These are phyloP conservation scores for Gynostemma pentaphyllum DNA, from an alignment of 306 rosid genomes.

Conservation along the genomic window DNA sequence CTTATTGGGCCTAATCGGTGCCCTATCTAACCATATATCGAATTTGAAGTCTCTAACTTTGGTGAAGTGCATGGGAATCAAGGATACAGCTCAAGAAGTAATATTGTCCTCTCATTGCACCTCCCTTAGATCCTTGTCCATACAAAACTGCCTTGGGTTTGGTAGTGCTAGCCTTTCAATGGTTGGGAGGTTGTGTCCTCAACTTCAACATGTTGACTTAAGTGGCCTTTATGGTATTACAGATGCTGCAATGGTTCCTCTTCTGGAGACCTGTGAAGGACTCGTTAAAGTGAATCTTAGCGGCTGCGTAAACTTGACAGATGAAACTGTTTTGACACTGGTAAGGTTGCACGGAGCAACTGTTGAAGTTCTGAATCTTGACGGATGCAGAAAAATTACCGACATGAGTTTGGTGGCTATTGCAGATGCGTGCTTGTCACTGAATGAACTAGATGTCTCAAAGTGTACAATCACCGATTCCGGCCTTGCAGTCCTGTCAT, in stretches of 20 bases:
- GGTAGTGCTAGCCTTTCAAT: conserved; percentile 11
- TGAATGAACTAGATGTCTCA: conserved; percentile 10
- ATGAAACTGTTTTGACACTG: neutral
- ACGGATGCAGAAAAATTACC: conserved; percentile 8
- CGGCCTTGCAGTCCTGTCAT: conserved; percentile 6
- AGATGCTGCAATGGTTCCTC: conserved; percentile 1
- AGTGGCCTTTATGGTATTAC: conserved; percentile 13
- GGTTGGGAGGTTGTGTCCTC: conserved; percentile 6
- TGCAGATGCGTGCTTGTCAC: conserved; percentile 3
- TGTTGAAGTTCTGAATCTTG: neutral
- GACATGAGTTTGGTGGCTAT: conserved; percentile 13
- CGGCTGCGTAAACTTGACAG: conserved; percentile 14
- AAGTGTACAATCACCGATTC: conserved; percentile 5
- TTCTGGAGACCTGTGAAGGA: conserved; percentile 10
- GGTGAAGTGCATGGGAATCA: conserved; percentile 14
- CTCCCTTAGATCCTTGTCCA: conserved; percentile 7
- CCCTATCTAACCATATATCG: conserved; percentile 30
- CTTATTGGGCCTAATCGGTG: conserved; percentile 52
- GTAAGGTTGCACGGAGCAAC: conserved; percentile 9
- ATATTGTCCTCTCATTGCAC: conserved; percentile 9
- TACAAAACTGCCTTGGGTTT: conserved; percentile 14
- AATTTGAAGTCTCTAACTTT: conserved; percentile 10
- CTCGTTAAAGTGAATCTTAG: conserved; percentile 9
- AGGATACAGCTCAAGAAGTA: conserved; percentile 3
- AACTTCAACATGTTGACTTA: conserved; percentile 6